Evolutionary conservation across 768 basidiomycete genomes (phyloP).

Genomic region (Gloeostereum incarnatum): DNA sequence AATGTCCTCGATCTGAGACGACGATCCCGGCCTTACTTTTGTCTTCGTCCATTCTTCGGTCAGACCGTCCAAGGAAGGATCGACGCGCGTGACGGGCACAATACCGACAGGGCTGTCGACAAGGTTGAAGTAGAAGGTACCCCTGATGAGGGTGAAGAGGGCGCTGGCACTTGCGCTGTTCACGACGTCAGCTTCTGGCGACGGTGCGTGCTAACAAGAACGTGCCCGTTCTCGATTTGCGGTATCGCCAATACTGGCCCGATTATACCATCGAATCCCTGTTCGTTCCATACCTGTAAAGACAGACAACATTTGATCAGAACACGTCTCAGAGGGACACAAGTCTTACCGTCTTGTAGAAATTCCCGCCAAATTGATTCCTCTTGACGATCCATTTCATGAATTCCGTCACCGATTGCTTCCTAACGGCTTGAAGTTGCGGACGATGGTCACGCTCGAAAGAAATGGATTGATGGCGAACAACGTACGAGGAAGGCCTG

Average conservation of each 20-base stretch:
- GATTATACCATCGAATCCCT: slow-evolving; percentile 64
- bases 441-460: no score
- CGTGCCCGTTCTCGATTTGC: slow-evolving; percentile 61
- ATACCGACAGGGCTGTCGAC: slow-evolving; percentile 65
- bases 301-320: slow-evolving; percentile 8
- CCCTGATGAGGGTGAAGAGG: slow-evolving; percentile 40
- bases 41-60: slow-evolving; percentile 48
- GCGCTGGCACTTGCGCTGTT: slow-evolving; percentile 37
- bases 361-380: slow-evolving; percentile 33
- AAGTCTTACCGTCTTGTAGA: slow-evolving; percentile 44
- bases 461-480: no score
- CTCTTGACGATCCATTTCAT: slow-evolving; percentile 30
- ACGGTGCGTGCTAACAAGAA: slow-evolving; percentile 7
- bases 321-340: slow-evolving; percentile 11
- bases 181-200: neutral
- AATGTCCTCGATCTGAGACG: slow-evolving; percentile 45
- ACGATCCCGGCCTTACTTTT: slow-evolving; percentile 39
- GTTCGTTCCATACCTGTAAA: slow-evolving; percentile 61
- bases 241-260: slow-evolving; percentile 70
- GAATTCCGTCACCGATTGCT: slow-evolving; percentile 43
- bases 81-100: slow-evolving; percentile 80
- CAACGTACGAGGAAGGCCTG: no score
- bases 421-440: slow-evolving; percentile 29
- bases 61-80: slow-evolving; percentile 46
- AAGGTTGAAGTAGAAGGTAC: slow-evolving; percentile 67